These are phyloP conservation scores for Cyanodermella asteris DNA, from an alignment of 2,329 filamentous ascomycete genomes.

Conservation along the genomic window DNA sequence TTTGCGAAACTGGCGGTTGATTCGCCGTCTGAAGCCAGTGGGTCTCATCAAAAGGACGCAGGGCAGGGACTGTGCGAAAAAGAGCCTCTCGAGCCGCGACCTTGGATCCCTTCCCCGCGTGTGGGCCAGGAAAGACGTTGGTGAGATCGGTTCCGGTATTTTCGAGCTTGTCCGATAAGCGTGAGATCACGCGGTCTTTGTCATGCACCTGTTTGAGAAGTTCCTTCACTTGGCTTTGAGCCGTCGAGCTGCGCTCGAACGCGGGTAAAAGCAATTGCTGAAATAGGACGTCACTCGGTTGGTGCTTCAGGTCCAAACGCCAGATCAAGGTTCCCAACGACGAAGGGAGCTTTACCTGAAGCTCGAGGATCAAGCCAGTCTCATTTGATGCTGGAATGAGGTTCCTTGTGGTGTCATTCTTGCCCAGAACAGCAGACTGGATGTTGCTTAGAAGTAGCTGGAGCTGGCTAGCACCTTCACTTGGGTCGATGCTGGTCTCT, in stretches of 20 bases:
- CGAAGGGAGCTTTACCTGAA: no score
- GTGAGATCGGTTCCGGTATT: slow-evolving; percentile 31
- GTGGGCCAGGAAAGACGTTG: slow-evolving; percentile 32
- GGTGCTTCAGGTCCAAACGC: no score
- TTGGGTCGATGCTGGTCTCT: slow-evolving; percentile 36
- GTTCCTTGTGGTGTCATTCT: slow-evolving; percentile 12
- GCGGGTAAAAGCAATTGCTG: slow-evolving; percentile 4
- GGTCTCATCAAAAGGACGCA: slow-evolving; percentile 29
- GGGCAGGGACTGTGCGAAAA: slow-evolving; percentile 31
- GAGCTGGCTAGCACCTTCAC: slow-evolving; percentile 33
- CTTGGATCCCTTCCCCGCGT: slow-evolving; percentile 24
- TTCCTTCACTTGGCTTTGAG: slow-evolving; percentile 12
- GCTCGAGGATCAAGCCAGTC: neutral
- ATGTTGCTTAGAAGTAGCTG: slow-evolving; percentile 34
- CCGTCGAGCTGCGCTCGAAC: slow-evolving; percentile 12
- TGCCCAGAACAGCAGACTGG: slow-evolving; percentile 21
- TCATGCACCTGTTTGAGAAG: slow-evolving; percentile 29
- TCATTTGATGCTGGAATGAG: neutral
- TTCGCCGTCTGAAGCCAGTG: slow-evolving; percentile 11
- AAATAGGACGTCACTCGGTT: no score
- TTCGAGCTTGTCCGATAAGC: slow-evolving; percentile 36
- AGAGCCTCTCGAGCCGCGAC: slow-evolving; percentile 26
- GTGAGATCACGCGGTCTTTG: slow-evolving; percentile 37
- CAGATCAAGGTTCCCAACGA: no score
- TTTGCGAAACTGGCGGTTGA: neutral